phyloP scores from a whole-genome alignment of 441 rosid species.

The Pelargonium cotyledonis region DNA sequence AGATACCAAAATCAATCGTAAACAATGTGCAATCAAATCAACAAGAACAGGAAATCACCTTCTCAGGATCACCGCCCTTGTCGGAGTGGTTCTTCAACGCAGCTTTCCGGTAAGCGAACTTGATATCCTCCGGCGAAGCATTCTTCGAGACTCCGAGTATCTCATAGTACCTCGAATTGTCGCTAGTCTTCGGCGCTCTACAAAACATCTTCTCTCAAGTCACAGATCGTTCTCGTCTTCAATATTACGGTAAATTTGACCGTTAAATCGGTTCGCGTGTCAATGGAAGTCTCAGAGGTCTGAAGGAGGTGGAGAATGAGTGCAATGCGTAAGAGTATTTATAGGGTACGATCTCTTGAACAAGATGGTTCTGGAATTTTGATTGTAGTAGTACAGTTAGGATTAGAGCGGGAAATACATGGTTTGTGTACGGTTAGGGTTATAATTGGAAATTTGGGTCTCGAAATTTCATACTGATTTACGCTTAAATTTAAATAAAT shows the following conservation, averaged over 20 bases:
- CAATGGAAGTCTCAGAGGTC: not conserved
- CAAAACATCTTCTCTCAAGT: slow-evolving; percentile 19
- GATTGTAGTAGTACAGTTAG: too few relatives aligned
- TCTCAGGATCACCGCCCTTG: slow-evolving; percentile 30
- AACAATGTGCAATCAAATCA: not conserved
- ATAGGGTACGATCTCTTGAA: too few relatives aligned
- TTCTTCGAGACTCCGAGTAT: slow-evolving; percentile 24
- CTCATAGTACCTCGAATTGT: slow-evolving; percentile 24
- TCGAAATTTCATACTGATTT: too few relatives aligned
- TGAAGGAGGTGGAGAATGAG: too few relatives aligned
- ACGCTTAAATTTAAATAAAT: too few relatives aligned
- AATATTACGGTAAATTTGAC: not conserved
- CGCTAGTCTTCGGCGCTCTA: slow-evolving; percentile 28
- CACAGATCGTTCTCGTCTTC: not conserved
- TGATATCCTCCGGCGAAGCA: slow-evolving; percentile 25
- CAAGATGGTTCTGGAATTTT: too few relatives aligned
- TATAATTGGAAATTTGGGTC: too few relatives aligned
- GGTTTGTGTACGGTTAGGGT: too few relatives aligned
- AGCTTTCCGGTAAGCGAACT: slow-evolving; percentile 27
- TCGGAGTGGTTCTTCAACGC: slow-evolving; percentile 29
- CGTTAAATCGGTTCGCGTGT: too few relatives aligned
- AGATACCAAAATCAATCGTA: not conserved
- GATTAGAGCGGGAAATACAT: too few relatives aligned
- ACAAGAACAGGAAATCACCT: slow-evolving; percentile 11
- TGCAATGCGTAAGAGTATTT: too few relatives aligned